Base-by-base conservation (phyloP, 2,329 filamentous ascomycete species). In the Fusarium sp. region DNA sequence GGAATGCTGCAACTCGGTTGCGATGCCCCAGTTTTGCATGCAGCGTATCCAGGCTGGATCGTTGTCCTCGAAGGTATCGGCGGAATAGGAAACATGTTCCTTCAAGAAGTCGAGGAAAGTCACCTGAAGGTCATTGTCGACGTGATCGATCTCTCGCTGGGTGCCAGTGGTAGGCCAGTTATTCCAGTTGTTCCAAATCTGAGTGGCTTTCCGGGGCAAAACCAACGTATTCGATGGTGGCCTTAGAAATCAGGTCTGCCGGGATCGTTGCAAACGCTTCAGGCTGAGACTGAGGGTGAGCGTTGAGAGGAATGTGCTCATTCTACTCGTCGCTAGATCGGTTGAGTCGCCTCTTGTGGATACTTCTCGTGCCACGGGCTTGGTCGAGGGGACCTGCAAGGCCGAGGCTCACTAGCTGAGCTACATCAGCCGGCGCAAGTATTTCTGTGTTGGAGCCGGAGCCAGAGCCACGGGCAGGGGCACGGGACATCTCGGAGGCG, bases 21-120 rank as follows among this genome's bases (percentile, higher is more conserved):
- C 44, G 1, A 74, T 36, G 6, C 69, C 72, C 5, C 38, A 64
- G 2, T n/a, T 3, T 1, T 53, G 43, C 48, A 74, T 56, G 22
- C 38, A 58, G 2, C 1, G 1, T 1, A 5, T 17, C 68, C 72
- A 74, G 10, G 15, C 39, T 7, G 33, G 18, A 31, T 69, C 62
- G 28, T 65, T 46, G 1, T 69, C 58, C 2, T 42, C 18, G 17
- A n/a, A 34, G 9, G 55, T 48, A 17, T 69, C 57, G 31, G 15
- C 5, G 14, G 33, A 26, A 10, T 39, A 65, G 20, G 69, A 63
- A n/a, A 64, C 20, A 40, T 67, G 64, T 5, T 44, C 43, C 43
- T 33, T 46, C 26, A 46, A n/a, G 10, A 22, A 50, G 14, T 50
- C 46, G 11, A 50, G 22, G 13, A 50, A 50, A 11, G 28, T n/a